These are phyloP conservation scores for Colletotrichum sp. DNA, from an alignment of 2,329 filamentous ascomycete genomes.

Conservation along the genomic window DNA sequence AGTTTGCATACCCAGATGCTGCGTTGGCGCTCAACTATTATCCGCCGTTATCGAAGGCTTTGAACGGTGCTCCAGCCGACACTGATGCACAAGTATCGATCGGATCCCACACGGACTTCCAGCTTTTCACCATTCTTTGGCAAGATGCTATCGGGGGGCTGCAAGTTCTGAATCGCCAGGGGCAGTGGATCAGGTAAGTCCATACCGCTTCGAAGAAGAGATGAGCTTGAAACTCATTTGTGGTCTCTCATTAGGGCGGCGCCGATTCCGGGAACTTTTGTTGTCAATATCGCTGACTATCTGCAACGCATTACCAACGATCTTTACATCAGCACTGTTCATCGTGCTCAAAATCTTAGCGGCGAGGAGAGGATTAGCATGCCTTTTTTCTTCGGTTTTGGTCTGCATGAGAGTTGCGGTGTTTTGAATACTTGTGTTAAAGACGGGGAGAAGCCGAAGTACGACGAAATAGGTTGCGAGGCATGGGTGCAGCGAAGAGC, in stretches of 20 bases:
- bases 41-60: conserved; percentile 23
- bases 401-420: conserved; percentile 43
- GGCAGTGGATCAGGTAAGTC: conserved; percentile 41
- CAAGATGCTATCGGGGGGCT: conserved; percentile 48
- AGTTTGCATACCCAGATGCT: conserved; percentile 56
- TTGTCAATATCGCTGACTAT: conserved; percentile 59
- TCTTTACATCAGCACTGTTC: conserved; percentile 52
- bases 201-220: neutral
- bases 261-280: conserved; percentile 46
- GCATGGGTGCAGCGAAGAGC: conserved; percentile 42
- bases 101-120: conserved; percentile 59
- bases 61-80: neutral
- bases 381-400: conserved; percentile 52
- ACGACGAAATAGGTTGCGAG: conserved; percentile 42
- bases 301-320: conserved; percentile 58
- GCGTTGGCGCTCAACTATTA: conserved; percentile 47
- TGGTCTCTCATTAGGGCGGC: conserved; percentile 33
- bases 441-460: conserved; percentile 36
- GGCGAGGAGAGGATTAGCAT: conserved; percentile 46
- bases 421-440: conserved; percentile 42
- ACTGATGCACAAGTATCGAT: conserved; percentile 37
- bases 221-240: neutral
- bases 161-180: conserved; percentile 43
- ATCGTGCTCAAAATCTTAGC: conserved; percentile 48
- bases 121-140: conserved; percentile 54